A percentile compares a stretch with the other conserved stretches of the same genome.
These are phyloP conservation scores for Malus hybrid DNA, from an alignment of 331 rosid genomes.

Conservation along the genomic window DNA sequence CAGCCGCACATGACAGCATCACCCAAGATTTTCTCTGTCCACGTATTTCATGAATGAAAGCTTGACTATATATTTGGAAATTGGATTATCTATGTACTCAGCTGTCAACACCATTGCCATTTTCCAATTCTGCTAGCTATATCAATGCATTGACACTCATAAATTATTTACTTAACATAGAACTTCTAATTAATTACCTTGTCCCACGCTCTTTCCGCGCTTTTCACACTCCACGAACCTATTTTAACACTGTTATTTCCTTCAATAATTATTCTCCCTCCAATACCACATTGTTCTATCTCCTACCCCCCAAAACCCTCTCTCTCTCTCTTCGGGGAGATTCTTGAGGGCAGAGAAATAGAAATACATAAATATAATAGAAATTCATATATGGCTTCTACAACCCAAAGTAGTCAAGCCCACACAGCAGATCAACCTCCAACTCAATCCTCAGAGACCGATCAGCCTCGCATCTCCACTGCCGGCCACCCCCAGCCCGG, in stretches of 20 bases:
- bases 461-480: background rate
- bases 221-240: background rate
- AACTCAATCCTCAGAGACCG: background rate
- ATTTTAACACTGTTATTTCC: background rate
- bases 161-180: slow-evolving; percentile 18
- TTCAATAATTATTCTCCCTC: background rate
- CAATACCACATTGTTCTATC: background rate
- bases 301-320: background rate
- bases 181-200: background rate
- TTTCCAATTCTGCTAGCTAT: background rate
- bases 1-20: background rate
- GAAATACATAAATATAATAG: background rate
- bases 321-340: background rate
- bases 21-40: background rate
- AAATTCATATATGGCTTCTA: slow-evolving; percentile 16
- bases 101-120: background rate
- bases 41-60: too few relatives aligned
- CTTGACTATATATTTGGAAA: background rate
- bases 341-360: slow-evolving; percentile 10
- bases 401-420: slow-evolving; percentile 4
- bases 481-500: background rate
- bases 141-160: background rate
- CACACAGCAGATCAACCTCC: background rate
- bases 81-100: background rate
- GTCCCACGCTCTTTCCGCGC: slow-evolving; percentile 13